Evolutionary conservation across 169 alveolate species (phyloP).

Genomic region (Plasmodium cynomolgi): DNA sequence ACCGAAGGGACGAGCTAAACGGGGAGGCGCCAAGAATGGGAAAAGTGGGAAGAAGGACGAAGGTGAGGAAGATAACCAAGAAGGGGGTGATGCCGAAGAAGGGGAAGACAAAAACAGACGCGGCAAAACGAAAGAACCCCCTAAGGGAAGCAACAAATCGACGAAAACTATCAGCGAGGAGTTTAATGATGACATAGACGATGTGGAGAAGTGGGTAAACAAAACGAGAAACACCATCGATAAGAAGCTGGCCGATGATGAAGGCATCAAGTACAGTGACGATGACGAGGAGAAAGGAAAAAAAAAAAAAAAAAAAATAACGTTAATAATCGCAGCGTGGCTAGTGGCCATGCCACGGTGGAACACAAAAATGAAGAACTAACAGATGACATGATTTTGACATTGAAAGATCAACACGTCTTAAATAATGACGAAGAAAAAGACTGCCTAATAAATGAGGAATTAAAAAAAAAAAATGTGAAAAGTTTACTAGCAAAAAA

Average conservation of each 20-base stretch:
- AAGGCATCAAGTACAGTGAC: slow-evolving; percentile 42
- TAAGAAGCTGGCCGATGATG: slow-evolving; percentile 21
- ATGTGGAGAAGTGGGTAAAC: slow-evolving; percentile 52
- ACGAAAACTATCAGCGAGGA: slow-evolving; percentile 35
- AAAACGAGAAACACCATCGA: slow-evolving; percentile 59
- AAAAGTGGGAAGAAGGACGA: neutral
- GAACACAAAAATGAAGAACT: slow-evolving; percentile 68
- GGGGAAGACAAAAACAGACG: neutral
- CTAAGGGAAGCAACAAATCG: neutral
- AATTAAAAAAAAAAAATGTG: slow-evolving; percentile 38
- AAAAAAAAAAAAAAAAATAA: slow-evolving; percentile 3
- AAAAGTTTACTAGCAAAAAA: slow-evolving; percentile 32
- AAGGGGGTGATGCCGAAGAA: neutral
- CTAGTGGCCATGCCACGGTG: slow-evolving; percentile 20
- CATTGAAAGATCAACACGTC: slow-evolving; percentile 38
- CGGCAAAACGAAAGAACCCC: neutral
- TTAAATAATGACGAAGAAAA: slow-evolving; percentile 30
- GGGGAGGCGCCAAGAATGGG: neutral
- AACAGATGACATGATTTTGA: slow-evolving; percentile 44
- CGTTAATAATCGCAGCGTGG: neutral
- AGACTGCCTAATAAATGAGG: slow-evolving; percentile 66
- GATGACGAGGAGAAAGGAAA: slow-evolving; percentile 35
- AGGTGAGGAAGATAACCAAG: neutral
- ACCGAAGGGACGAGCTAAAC: neutral
- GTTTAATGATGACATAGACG: slow-evolving; percentile 49